Evolutionary conservation across 805 yeast species (phyloP).

Genomic region (Cyberlindnera amylophila): DNA sequence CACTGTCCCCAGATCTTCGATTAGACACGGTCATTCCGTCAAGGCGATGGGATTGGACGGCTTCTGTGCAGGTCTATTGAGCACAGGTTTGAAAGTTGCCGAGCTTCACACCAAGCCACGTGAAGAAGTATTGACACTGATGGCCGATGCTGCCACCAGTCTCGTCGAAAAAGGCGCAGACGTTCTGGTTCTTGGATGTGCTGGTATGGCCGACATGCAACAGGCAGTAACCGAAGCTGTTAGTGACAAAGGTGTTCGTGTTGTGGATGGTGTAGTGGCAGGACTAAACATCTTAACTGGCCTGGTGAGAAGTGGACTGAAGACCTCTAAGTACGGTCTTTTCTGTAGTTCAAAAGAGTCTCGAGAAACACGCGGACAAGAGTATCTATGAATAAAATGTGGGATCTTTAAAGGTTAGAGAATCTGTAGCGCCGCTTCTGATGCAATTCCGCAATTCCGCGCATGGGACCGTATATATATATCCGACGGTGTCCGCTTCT

Average conservation of each 20-base stretch:
- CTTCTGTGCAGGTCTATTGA: slow-evolving; percentile 32
- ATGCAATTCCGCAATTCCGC: not conserved
- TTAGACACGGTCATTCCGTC: slow-evolving; percentile 31
- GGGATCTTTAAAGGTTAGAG: too few species aligned
- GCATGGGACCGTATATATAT: not conserved
- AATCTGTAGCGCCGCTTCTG: too few species aligned
- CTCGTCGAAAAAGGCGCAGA: slow-evolving; percentile 32
- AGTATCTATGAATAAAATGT: slow-evolving; percentile 14
- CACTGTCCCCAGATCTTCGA: slow-evolving; percentile 30
- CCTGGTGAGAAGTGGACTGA: slow-evolving; percentile 23
- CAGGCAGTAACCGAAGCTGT: slow-evolving; percentile 25
- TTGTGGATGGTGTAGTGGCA: slow-evolving; percentile 28
- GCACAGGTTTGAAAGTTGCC: slow-evolving; percentile 31
- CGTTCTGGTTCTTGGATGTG: slow-evolving; percentile 30
- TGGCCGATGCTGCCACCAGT: slow-evolving; percentile 25
- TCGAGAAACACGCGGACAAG: slow-evolving; percentile 23
- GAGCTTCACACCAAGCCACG: slow-evolving; percentile 32
- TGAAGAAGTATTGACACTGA: slow-evolving; percentile 27
- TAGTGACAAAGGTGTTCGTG: slow-evolving; percentile 18
- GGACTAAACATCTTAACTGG: slow-evolving; percentile 27
- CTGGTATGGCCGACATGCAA: slow-evolving; percentile 32
- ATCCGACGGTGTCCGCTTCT: not conserved
- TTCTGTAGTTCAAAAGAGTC: slow-evolving; percentile 23
- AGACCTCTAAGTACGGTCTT: slow-evolving; percentile 29
- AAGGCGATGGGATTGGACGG: slow-evolving; percentile 29